Evolutionary conservation across 331 rosid species (phyloP).

Genomic region (Pyracantha coccinea): DNA sequence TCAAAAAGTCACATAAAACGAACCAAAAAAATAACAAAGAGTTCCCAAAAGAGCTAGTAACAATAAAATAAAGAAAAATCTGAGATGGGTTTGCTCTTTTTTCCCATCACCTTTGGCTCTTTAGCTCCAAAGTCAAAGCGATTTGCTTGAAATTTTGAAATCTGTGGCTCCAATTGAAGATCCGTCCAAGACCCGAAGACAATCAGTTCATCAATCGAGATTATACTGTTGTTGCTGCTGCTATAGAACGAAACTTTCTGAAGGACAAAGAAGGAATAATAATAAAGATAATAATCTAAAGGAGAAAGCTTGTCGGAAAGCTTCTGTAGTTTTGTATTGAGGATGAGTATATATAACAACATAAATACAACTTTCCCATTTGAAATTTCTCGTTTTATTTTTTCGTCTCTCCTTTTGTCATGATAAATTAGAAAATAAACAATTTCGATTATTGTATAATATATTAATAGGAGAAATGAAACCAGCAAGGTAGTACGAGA

Average conservation of each 20-base stretch:
- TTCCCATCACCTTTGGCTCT: conserved; percentile 16
- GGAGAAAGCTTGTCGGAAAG: conserved; percentile 25
- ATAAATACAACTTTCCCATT: not conserved
- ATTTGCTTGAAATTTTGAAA: conserved; percentile 20
- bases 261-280: conserved; percentile 3
- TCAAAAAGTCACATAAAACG: conserved; percentile 19
- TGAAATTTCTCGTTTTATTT: too few species aligned
- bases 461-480: not conserved
- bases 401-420: not conserved
- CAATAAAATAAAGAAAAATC: not conserved
- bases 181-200: conserved; percentile 13
- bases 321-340: not conserved
- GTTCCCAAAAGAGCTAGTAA: not conserved
- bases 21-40: not conserved
- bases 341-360: not conserved
- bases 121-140: conserved; percentile 43
- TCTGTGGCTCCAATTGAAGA: conserved; percentile 33
- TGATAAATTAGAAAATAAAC: too few species aligned
- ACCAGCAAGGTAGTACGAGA: not conserved
- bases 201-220: conserved; percentile 44
- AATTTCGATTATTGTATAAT: too few species aligned
- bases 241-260: not conserved
- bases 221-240: conserved; percentile 6
- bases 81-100: not conserved
- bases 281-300: not conserved